Base-by-base conservation (phyloP, 2,329 filamentous ascomycete species). In the Penicillium sp. region DNA sequence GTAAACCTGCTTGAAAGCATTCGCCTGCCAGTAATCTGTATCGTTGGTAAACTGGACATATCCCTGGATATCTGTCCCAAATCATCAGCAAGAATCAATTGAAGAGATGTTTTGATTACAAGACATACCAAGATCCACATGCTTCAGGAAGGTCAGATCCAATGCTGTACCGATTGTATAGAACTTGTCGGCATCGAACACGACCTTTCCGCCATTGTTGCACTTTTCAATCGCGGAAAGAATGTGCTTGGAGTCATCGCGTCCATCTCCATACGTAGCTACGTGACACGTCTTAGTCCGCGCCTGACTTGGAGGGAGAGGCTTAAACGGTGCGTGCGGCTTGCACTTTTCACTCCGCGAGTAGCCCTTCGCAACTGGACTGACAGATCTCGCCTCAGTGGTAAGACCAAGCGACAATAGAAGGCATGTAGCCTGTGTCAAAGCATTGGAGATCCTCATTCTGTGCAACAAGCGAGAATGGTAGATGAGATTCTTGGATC, bases 11-110 rank as follows among this genome's bases (percentile, higher is more conserved):
- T 82, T 81, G 78, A 89, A 90, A 43, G 81, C 79, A 65, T 89
- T 80, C 9, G 78, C 79, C 60, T 86, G 80, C 88, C 88, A 90
- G 72, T 90, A 90, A 62, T 84, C 80, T 1, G 86, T 86, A 67
- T 90, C 85, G 50, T 86, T 82, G 54, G 82, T 84, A 73, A 90
- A 90, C 55, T 82, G 76, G 21, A 89, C 79, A 22, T 80, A 80
- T 22, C 84, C 86, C 65, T 82, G 80, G 58, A 86, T 82, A 60
- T 84, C 83, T 83, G 56, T 22, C 53, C 33, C 24, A 21, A 26
- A 19, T 7, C 7, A 29, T 44, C 16, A 29, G 31, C 6, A 22
- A 37, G 13, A 13, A 7, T 39, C 8, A 39, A 10, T 19, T 39
- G 26, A 11, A 35, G 7, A n/a, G 5, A 29, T 39, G 3, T 24